Evolutionary conservation across 495 filamentous ascomycete genomes (phyloP).

Genomic region (Penicillium nucicola): DNA sequence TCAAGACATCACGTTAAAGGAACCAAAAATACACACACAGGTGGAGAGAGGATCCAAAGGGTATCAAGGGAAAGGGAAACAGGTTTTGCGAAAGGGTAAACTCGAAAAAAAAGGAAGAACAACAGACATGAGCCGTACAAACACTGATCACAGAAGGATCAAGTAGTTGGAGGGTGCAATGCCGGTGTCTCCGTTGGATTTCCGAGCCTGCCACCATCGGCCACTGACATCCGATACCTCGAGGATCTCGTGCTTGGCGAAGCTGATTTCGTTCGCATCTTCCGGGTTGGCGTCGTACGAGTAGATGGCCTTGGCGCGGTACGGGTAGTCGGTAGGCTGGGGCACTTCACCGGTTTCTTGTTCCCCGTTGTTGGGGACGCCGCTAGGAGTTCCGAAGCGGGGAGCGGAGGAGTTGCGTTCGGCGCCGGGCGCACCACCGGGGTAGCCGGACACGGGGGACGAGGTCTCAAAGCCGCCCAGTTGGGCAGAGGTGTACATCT

Average conservation of each 20-base stretch:
- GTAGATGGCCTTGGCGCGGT: slow-evolving; percentile 96
- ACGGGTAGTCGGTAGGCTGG: slow-evolving; percentile 89
- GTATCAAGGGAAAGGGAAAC: slow-evolving; percentile 41
- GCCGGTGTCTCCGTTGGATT: slow-evolving; percentile 90
- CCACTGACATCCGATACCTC: slow-evolving; percentile 97
- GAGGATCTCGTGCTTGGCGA: slow-evolving; percentile 92
- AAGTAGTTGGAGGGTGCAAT: slow-evolving; percentile 98
- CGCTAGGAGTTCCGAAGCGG: slow-evolving; percentile 47
- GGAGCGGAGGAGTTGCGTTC: slow-evolving; percentile 57
- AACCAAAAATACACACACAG: slow-evolving; percentile 32
- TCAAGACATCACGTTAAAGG: slow-evolving; percentile 44
- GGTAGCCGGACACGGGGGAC: slow-evolving; percentile 80
- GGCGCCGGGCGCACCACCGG: slow-evolving; percentile 58
- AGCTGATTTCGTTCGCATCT: slow-evolving; percentile 97
- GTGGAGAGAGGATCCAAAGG: slow-evolving; percentile 45
- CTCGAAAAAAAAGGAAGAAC: slow-evolving; percentile 23
- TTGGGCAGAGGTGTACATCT: slow-evolving; percentile 96
- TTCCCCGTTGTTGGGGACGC: slow-evolving; percentile 11
- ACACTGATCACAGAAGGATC: slow-evolving; percentile 74
- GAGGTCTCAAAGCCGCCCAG: slow-evolving; percentile 95
- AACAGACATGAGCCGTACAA: slow-evolving; percentile 18
- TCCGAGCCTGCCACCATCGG: slow-evolving; percentile 97
- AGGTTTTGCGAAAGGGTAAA: slow-evolving; percentile 30
- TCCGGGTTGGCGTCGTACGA: slow-evolving; percentile 98
- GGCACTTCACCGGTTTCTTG: slow-evolving; percentile 60